Conservation (phyloP, 768 basidiomycete species). For the Hygrophorus russula region DNA sequence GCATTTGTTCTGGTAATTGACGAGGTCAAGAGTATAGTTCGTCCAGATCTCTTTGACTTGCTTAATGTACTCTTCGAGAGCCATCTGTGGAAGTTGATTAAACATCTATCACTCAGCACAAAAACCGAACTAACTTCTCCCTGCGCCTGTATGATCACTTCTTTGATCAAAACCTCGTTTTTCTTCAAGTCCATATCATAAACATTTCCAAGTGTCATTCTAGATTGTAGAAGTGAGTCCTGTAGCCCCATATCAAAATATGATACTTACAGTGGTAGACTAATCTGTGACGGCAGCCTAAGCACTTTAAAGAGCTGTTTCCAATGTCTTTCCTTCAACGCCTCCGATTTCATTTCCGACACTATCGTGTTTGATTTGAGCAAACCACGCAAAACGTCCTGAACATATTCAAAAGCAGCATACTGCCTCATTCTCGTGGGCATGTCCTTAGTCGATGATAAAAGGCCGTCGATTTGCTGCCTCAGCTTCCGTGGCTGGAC, state of each 20-base stretch:
- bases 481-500: slow-evolving; percentile 92
- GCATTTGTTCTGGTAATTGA: slow-evolving; percentile 98
- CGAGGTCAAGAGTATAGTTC: slow-evolving; percentile 87
- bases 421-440: slow-evolving; percentile 98
- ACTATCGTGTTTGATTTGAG: slow-evolving; percentile 86
- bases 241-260: neutral
- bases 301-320: slow-evolving; percentile 91
- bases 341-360: slow-evolving; percentile 94
- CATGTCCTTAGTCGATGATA: slow-evolving; percentile 96
- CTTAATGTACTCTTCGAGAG: slow-evolving; percentile 88
- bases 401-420: slow-evolving; percentile 96
- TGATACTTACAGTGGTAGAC: slow-evolving; percentile 52
- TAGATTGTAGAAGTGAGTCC: neutral
- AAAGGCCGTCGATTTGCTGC: slow-evolving; percentile 84
- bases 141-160: slow-evolving; percentile 93
- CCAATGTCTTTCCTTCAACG: slow-evolving; percentile 97
- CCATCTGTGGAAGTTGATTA: slow-evolving; percentile 50
- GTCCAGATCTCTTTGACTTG: slow-evolving; percentile 98
- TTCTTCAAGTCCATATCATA: slow-evolving; percentile 94
- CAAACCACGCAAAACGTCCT: slow-evolving; percentile 75
- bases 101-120: neutral
- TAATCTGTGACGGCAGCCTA: slow-evolving; percentile 62
- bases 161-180: slow-evolving; percentile 86
- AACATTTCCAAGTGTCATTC: slow-evolving; percentile 92
- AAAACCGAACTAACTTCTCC: slow-evolving; percentile 58